These are phyloP conservation scores for Cornus suecica DNA, from an alignment of 148 eudicot species.

Conservation along the genomic window DNA sequence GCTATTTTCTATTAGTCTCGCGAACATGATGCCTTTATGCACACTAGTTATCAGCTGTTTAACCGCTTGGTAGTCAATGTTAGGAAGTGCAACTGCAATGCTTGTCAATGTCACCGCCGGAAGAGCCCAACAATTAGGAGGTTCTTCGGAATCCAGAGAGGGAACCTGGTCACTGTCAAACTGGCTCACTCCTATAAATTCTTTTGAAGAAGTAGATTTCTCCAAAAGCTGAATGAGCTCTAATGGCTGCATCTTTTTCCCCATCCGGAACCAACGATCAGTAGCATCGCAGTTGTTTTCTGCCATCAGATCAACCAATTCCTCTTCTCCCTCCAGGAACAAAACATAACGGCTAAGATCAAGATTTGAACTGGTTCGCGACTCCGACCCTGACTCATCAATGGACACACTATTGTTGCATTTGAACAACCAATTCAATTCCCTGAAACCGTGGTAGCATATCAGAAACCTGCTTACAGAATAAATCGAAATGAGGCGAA, in stretches of 20 bases:
- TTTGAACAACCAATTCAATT: conserved; percentile 15
- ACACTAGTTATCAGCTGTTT: conserved; percentile 33
- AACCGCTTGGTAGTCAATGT: conserved; percentile 15
- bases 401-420: conserved; percentile 11
- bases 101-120: conserved; percentile 51
- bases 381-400: conserved; percentile 16
- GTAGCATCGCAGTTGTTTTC: conserved; percentile 30
- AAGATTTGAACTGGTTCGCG: conserved; percentile 7
- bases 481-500: conserved; percentile 31
- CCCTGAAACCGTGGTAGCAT: conserved; percentile 9
- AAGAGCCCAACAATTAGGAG: conserved; percentile 56
- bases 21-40: conserved; percentile 32
- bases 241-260: conserved; percentile 39
- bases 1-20: conserved; percentile 34
- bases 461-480: conserved; percentile 19
- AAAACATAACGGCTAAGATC: conserved; percentile 38
- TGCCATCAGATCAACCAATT: conserved; percentile 37
- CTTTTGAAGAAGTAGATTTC: conserved; percentile 18
- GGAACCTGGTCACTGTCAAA: conserved; percentile 37
- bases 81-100: conserved; percentile 41
- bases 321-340: conserved; percentile 55
- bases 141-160: conserved; percentile 43
- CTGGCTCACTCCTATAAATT: conserved; percentile 27
- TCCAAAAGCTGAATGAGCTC: conserved; percentile 32
- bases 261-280: conserved; percentile 36